Evolutionary conservation across 805 yeast species (phyloP).

Genomic region (Hanseniaspora nectarophila): DNA sequence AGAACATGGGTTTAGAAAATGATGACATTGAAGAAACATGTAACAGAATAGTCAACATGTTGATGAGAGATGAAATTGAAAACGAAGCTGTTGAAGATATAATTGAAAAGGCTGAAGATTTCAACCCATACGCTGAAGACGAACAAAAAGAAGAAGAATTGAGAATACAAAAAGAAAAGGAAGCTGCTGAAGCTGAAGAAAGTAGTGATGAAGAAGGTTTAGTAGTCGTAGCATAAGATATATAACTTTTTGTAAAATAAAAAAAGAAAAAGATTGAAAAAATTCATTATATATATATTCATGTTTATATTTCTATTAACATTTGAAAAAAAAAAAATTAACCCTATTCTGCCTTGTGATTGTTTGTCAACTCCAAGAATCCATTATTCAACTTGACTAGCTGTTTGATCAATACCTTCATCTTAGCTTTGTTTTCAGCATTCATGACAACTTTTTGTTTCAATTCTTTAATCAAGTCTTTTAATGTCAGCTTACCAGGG

Average conservation of each 20-base stretch:
- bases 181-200: slow-evolving; percentile 17
- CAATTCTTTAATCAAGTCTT: slow-evolving; percentile 49
- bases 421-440: slow-evolving; percentile 48
- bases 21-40: slow-evolving; percentile 53
- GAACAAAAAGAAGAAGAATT: slow-evolving; percentile 29
- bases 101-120: slow-evolving; percentile 35
- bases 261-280: background rate
- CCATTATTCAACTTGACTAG: slow-evolving; percentile 40
- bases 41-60: slow-evolving; percentile 76
- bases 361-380: slow-evolving; percentile 19
- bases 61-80: slow-evolving; percentile 77
- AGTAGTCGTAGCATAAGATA: slow-evolving; percentile 28
- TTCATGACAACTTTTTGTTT: slow-evolving; percentile 52
- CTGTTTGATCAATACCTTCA: slow-evolving; percentile 47
- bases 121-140: slow-evolving; percentile 26
- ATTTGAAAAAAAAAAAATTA: background rate
- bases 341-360: background rate
- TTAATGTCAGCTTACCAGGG: slow-evolving; percentile 37
- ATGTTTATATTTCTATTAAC: too few relatives aligned
- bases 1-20: slow-evolving; percentile 32
- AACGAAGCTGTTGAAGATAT: slow-evolving; percentile 37
- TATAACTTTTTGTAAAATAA: background rate
- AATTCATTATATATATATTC: background rate
- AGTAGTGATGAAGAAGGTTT: slow-evolving; percentile 26
- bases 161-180: slow-evolving; percentile 17